Percentiles rank a stretch among this genome's conserved stretches.
These are phyloP conservation scores for Gloeostereum incarnatum DNA, from an alignment of 768 basidiomycete species.

Conservation along the genomic window DNA sequence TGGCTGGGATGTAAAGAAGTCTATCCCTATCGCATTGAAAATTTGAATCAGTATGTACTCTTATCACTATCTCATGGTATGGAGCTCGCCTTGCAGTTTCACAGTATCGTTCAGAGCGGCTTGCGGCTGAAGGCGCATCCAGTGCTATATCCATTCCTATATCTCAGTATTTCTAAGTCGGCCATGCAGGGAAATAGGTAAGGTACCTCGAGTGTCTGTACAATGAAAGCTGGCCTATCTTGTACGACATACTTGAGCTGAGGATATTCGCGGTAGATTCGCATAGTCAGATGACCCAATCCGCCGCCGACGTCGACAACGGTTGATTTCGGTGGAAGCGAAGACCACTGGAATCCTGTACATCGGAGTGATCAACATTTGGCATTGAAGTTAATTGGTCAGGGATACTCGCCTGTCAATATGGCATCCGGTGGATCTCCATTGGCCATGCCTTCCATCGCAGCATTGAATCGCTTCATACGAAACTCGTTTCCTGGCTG, in stretches of 20 bases:
- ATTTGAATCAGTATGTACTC: no score
- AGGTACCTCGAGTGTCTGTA: no score
- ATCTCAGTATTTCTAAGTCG: no score
- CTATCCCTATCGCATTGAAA: no score
- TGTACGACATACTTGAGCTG: constrained; percentile 38
- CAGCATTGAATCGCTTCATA: constrained; percentile 62
- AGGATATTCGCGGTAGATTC: constrained; percentile 16
- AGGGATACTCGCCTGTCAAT: constrained; percentile 31
- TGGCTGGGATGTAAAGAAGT: constrained; percentile 67
- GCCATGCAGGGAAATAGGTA: no score
- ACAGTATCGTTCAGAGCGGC: no score
- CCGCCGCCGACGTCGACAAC: constrained; percentile 54
- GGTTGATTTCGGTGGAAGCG: constrained; percentile 31
- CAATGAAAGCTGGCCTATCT: no score
- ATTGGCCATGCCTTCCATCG: constrained; percentile 66
- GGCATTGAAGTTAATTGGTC: background rate
- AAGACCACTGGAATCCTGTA: constrained; percentile 41
- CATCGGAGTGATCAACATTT: no score
- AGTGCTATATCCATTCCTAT: no score
- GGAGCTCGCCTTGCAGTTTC: no score
- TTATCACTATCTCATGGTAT: no score
- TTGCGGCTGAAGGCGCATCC: no score
- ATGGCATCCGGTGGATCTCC: constrained; percentile 64
- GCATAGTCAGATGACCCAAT: constrained; percentile 36
- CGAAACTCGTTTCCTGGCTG: constrained; percentile 48